Percentiles rank a stretch among this genome's conserved stretches.
These are phyloP conservation scores for Phytopythium litorale DNA, from an alignment of 352 stramenopile species.

Conservation along the genomic window DNA sequence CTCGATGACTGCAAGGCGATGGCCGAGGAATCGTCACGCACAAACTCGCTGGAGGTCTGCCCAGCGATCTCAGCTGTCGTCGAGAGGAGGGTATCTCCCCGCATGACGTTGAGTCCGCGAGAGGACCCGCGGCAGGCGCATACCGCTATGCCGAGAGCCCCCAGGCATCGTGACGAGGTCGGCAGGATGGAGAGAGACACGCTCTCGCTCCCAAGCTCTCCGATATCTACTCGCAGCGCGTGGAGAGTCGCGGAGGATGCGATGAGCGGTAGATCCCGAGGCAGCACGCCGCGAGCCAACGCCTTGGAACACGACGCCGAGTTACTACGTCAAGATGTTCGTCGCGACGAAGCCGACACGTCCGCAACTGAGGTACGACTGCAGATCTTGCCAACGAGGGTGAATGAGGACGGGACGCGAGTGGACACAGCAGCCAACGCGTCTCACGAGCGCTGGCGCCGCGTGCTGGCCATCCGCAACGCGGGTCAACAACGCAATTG, in stretches of 20 bases:
- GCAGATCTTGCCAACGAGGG: neutral
- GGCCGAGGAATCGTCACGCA: neutral
- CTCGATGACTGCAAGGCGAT: neutral
- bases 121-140: neutral
- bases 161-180: neutral
- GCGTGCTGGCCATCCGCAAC: conserved; percentile 1
- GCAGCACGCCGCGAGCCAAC: neutral
- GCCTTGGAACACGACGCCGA: neutral
- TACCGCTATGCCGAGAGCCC: neutral
- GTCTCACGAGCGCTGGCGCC: neutral
- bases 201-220: neutral
- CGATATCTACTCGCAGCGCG: neutral
- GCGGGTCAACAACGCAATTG: neutral
- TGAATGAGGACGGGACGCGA: neutral
- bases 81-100: neutral
- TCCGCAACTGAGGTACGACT: neutral
- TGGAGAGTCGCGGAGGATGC: neutral
- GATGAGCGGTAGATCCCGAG: neutral
- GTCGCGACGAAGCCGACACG: neutral
- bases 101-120: too few species aligned
- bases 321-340: neutral
- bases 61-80: neutral
- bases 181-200: neutral
- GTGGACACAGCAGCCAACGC: neutral
- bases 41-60: too few species aligned